Evolutionary conservation across 2,329 filamentous ascomycete genomes (phyloP).

Genomic region (Arthrinium puccinioides): DNA sequence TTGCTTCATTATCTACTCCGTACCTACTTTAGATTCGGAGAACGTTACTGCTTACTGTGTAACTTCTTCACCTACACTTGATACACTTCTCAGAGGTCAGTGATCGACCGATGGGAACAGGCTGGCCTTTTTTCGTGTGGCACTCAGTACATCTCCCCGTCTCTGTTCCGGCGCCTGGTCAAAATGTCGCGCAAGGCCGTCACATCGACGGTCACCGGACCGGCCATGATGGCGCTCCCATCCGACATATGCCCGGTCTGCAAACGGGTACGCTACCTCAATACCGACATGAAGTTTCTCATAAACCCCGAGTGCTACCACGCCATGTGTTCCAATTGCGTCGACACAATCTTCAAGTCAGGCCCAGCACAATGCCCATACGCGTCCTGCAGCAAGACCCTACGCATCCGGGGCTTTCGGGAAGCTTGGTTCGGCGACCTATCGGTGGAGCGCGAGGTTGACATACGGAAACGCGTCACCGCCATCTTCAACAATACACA

Average conservation of each 20-base stretch:
- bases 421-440: conserved; percentile 87
- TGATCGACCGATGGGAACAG: too few relatives aligned
- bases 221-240: conserved; percentile 17
- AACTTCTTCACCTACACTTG: too few relatives aligned
- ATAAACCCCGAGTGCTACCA: conserved; percentile 99
- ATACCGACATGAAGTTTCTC: conserved; percentile 86
- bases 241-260: conserved; percentile 90
- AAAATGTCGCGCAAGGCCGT: conserved; percentile 30
- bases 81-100: too few relatives aligned
- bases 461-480: conserved; percentile 75
- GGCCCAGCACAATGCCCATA: conserved; percentile 91
- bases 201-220: conserved; percentile 10
- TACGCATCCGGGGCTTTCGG: conserved; percentile 79
- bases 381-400: conserved; percentile 76
- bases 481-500: conserved; percentile 79
- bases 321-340: conserved; percentile 95
- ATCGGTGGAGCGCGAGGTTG: conserved; percentile 82
- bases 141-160: too few relatives aligned
- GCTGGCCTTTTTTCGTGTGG: too few relatives aligned
- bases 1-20: too few relatives aligned
- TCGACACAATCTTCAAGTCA: conserved; percentile 86
- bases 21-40: too few relatives aligned
- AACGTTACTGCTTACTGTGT: too few relatives aligned
- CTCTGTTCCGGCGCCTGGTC: too few relatives aligned
- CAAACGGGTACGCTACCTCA: conserved; percentile 94